These are phyloP conservation scores for Boletellus ananiceps DNA, from an alignment of 768 basidiomycete genomes.

Conservation along the genomic window DNA sequence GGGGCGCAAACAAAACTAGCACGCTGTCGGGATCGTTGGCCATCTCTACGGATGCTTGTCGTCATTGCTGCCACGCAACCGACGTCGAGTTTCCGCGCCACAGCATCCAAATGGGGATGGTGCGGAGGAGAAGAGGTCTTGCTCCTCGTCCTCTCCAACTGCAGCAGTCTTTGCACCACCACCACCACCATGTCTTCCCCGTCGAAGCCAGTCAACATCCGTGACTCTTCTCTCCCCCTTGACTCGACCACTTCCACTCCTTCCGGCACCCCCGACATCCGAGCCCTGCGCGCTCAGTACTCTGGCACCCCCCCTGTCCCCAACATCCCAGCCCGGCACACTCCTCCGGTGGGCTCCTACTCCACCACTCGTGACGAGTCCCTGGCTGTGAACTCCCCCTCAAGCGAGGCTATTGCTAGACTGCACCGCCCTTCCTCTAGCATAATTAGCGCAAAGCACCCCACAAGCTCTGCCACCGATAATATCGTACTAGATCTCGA, in stretches of 20 bases:
- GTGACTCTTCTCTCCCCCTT: slow-evolving; percentile 13
- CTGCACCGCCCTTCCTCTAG: slow-evolving; percentile 30
- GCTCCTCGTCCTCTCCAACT: neutral
- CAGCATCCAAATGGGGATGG: neutral
- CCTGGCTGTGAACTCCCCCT: neutral
- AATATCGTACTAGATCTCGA: slow-evolving; percentile 42
- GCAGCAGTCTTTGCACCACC: neutral
- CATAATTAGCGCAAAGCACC: slow-evolving; percentile 37
- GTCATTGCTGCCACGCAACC: neutral
- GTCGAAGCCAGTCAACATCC: slow-evolving; percentile 55
- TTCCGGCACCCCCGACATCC: slow-evolving; percentile 60
- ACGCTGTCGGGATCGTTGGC: too few species aligned
- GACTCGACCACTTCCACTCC: slow-evolving; percentile 30
- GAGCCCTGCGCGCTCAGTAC: slow-evolving; percentile 62
- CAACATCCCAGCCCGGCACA: slow-evolving; percentile 54
- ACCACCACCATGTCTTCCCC: slow-evolving; percentile 44
- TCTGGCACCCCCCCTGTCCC: slow-evolving; percentile 49
- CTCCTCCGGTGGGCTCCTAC: slow-evolving; percentile 35
- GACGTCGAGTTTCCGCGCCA: neutral
- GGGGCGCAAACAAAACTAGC: too few species aligned
- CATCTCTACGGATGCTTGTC: too few species aligned
- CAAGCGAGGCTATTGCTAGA: slow-evolving; percentile 13
- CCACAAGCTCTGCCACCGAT: slow-evolving; percentile 29
- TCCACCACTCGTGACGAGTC: slow-evolving; percentile 12
- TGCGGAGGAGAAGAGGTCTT: neutral